Base-by-base conservation (phyloP, 1,284 basidiomycete species). In the Irpex sp. region DNA sequence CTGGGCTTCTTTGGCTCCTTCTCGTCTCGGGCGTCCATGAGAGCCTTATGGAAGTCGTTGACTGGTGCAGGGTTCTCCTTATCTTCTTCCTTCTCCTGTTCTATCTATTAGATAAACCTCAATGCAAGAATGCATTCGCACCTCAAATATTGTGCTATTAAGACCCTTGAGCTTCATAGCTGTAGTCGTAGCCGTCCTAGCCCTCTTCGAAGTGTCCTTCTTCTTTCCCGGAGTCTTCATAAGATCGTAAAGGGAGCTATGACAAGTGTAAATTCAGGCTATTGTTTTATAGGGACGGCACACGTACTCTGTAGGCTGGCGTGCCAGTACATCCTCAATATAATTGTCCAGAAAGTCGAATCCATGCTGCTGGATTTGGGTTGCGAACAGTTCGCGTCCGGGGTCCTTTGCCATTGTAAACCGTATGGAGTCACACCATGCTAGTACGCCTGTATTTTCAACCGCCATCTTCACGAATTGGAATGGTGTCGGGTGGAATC, bases 151-250 rank as follows among this genome's bases (percentile, higher is more conserved):
- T 81, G 65, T 1, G 74, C 69, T 8, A 78, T 70, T 19, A 0
- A 77, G 68, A 6, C 71, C 75, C 60, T 78, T 80, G 61, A 81
- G 74, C 68, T 83, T 85, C 9, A 82, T 81, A 4, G 78, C 70
- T 1, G 78, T 74, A 43, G 75, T 70, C n/a, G 72, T 67, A 21
- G 74, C 76, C 33, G 76, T 71, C 63, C 84, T 83, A 19, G 82
- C 78, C 66, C 81, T 83, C 69, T 80, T 83, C 4, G 77, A 76
- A 11, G 79, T 74, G 59, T 79, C 79, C 74, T 82, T 88, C 74
- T 84, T 90, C 43, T 90, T 83, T 39, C 87, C 86, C 31, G 91
- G 91, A 1, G 92, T 93, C 76, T 93, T 93, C 5, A 93, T 83
- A n/a, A 93, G 81, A 61, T 93, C 90, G 60, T 91, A 87, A 11